Conservation (phyloP, 805 yeast genomes). For the Lipomyces lipofer region DNA sequence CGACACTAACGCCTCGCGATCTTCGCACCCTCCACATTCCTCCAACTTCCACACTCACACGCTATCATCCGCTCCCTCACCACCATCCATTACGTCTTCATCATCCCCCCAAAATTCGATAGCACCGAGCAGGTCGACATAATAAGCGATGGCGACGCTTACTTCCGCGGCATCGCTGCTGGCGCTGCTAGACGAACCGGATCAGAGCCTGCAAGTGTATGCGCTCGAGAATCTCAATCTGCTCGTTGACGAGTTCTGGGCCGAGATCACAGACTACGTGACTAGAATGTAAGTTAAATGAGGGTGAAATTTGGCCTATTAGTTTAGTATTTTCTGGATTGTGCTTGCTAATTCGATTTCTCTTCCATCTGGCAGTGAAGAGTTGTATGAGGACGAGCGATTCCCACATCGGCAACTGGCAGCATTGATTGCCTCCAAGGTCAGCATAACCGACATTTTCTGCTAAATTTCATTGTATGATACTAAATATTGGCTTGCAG, state of each 20-base stretch:
- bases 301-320: neutral
- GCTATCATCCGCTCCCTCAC: slow-evolving; percentile 2
- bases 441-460: too few species aligned
- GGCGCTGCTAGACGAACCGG: slow-evolving; percentile 84
- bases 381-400: slow-evolving; percentile 77
- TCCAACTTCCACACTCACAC: slow-evolving; percentile 11
- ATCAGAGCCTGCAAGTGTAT: slow-evolving; percentile 70
- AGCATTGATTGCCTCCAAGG: slow-evolving; percentile 89
- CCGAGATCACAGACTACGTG: slow-evolving; percentile 90
- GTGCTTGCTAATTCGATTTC: slow-evolving; percentile 3
- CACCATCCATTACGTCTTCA: neutral
- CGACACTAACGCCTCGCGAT: too few species aligned
- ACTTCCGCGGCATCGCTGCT: slow-evolving; percentile 90
- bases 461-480: neutral
- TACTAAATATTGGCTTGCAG: too few species aligned
- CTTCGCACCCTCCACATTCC: slow-evolving; percentile 1
- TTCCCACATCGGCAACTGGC: slow-evolving; percentile 81
- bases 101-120: too few species aligned
- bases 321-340: neutral
- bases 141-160: slow-evolving; percentile 39
- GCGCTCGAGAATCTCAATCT: slow-evolving; percentile 80
- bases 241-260: slow-evolving; percentile 91
- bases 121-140: too few species aligned
- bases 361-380: too few species aligned
- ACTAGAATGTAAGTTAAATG: slow-evolving; percentile 54